Evolutionary conservation across 805 yeast species (phyloP), one percentile per base, ranked within the genome.

Genomic region (Debaryomyces castellii): DNA sequence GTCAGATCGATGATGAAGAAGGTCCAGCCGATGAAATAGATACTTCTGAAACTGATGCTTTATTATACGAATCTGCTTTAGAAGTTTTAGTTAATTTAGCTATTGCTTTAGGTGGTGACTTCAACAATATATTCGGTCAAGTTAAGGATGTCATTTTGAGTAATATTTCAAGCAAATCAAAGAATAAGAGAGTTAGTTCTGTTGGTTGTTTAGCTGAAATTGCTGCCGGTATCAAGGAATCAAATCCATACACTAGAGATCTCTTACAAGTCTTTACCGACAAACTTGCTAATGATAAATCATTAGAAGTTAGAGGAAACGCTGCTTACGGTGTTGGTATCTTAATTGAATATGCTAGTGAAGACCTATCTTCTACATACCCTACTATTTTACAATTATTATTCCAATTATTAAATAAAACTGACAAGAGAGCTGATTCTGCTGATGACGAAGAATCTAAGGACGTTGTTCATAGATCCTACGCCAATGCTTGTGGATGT

Each of bases 261-360:
- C 72, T 94, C 60, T 70, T 89, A 58, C 81, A 83, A 62, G 73
- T 85, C 33, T 85, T 94, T 62, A 73, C 79, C 41, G 76, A 81
- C 48, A 83, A 85, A 53, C 75, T 92, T 50, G 77, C 85, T 46
- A 82, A 82, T 60, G 90, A 87, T 63, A 81, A 81, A 59, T 85
- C 94, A 12, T 74, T 87, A 51, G 96, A 89, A 62, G 97, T 89
- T 48, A 86, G 92, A 69, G 91, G 96, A 57, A 88, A 90, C 57
- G 92, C 97, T 43, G 97, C 97, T 14, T 94, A 89, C 64, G 99
- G 98, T 74, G 82, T 88, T 54, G 99, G 99, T 57, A 67, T 90
- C 49, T 68, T 90, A 49, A 66, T 82, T 49, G 81, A 80, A 58
- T 55, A 69, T 67, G 72, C 75, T 57, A 57, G 77, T 46, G 72